These are phyloP conservation scores for Candida khao-thaluensis DNA, from an alignment of 805 yeast species.

Conservation along the genomic window DNA sequence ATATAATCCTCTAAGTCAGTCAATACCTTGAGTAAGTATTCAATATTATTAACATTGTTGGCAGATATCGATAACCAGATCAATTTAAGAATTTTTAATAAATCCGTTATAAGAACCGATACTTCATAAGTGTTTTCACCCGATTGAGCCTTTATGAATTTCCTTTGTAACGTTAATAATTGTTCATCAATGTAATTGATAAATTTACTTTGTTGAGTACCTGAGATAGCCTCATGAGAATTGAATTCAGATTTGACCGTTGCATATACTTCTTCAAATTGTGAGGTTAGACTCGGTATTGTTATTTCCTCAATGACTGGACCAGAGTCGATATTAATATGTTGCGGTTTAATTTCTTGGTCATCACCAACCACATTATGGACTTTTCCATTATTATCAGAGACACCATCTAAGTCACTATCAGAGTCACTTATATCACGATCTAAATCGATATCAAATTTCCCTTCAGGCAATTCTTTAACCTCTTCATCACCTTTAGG, in stretches of 20 bases:
- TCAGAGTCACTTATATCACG: slow-evolving; percentile 37
- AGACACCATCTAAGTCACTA: slow-evolving; percentile 13
- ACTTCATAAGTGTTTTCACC: slow-evolving; percentile 25
- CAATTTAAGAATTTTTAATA: slow-evolving; percentile 25
- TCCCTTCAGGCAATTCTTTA: slow-evolving; percentile 24
- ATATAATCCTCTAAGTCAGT: slow-evolving; percentile 43
- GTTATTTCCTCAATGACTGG: not conserved
- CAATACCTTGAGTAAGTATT: slow-evolving; percentile 34
- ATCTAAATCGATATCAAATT: slow-evolving; percentile 35
- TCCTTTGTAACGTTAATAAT: slow-evolving; percentile 33
- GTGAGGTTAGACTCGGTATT: slow-evolving; percentile 19
- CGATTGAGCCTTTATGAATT: slow-evolving; percentile 37
- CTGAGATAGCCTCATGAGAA: slow-evolving; percentile 11
- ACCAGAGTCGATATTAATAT: not conserved
- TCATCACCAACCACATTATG: not conserved
- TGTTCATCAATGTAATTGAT: slow-evolving; percentile 36
- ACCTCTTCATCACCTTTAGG: slow-evolving; percentile 37
- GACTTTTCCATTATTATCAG: not conserved
- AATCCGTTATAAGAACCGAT: slow-evolving; percentile 25
- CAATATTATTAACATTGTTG: slow-evolving; percentile 31
- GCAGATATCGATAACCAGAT: slow-evolving; percentile 33
- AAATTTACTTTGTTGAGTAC: slow-evolving; percentile 36
- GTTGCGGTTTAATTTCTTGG: not conserved
- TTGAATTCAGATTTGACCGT: slow-evolving; percentile 10
- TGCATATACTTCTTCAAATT: slow-evolving; percentile 31